These are phyloP conservation scores for Mortierella hygrophila DNA, from an alignment of 192 early-diverging fungal genomes.

Conservation along the genomic window DNA sequence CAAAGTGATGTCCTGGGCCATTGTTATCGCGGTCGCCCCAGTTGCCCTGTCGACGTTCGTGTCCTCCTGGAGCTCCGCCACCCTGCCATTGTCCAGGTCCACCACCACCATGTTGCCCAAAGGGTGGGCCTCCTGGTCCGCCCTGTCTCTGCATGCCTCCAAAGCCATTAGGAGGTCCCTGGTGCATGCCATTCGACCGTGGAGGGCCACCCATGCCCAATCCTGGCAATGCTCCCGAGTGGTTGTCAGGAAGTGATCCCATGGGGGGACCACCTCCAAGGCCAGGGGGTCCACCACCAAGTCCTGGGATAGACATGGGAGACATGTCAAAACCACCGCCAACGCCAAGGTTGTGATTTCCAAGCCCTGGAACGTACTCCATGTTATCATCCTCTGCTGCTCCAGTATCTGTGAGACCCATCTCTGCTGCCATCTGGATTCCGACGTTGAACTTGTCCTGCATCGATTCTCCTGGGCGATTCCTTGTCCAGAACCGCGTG, in stretches of 20 bases:
- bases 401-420: constrained; percentile 53
- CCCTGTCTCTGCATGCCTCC: constrained; percentile 39
- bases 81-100: constrained; percentile 33
- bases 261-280: constrained; percentile 22
- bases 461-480: constrained; percentile 83
- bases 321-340: constrained; percentile 44
- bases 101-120: constrained; percentile 10
- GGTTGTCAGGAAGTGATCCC: constrained; percentile 29
- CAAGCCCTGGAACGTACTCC: constrained; percentile 54
- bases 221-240: constrained; percentile 35
- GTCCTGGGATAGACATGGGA: constrained; percentile 46
- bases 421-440: constrained; percentile 62
- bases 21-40: constrained; percentile 29
- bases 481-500: constrained; percentile 95
- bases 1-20: constrained; percentile 33
- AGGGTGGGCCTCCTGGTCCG: constrained; percentile 14
- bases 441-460: constrained; percentile 70
- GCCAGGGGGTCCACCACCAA: constrained; percentile 37
- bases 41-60: constrained; percentile 23
- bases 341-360: constrained; percentile 23
- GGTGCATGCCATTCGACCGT: background rate
- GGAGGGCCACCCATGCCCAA: constrained; percentile 49
- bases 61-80: constrained; percentile 1
- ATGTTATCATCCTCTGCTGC: constrained; percentile 56
- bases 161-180: constrained; percentile 18